A percentile compares a stretch with the other conserved stretches of the same genome.
Evolutionary conservation across 805 yeast species (phyloP).

Genomic region (Yamadazyma takamatsuzukensis): DNA sequence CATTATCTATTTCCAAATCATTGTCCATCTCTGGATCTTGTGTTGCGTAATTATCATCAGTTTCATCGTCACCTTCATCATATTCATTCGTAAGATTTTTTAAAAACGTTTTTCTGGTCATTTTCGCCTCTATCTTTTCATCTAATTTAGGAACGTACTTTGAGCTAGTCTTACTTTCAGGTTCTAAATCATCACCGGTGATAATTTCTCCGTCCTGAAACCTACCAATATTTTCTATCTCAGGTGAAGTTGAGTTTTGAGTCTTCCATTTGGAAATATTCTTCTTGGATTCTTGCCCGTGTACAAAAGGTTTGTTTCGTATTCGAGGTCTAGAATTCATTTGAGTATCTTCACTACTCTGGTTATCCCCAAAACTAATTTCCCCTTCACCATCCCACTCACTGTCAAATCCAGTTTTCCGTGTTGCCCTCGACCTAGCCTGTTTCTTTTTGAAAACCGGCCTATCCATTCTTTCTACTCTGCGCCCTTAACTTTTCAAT

Average conservation of each 20-base stretch:
- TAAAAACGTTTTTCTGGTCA: conserved; percentile 4
- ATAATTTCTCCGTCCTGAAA: conserved; percentile 6
- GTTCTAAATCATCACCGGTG: conserved; percentile 5
- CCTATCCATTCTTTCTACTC: no score
- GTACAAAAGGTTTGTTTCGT: no score
- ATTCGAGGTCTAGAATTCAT: no score
- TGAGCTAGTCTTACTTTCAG: neutral
- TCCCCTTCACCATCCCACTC: no score
- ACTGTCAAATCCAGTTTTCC: no score
- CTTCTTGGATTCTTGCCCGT: neutral
- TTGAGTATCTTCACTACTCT: no score
- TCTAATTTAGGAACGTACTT: conserved; percentile 12
- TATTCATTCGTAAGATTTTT: conserved; percentile 10
- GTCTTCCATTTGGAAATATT: conserved; percentile 2
- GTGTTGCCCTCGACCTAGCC: no score
- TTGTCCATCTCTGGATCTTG: conserved; percentile 8
- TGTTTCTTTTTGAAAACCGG: no score
- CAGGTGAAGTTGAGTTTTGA: neutral
- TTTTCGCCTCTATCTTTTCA: conserved; percentile 1
- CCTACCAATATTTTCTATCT: conserved; percentile 1
- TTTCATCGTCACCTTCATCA: conserved; percentile 9
- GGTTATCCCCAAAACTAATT: no score
- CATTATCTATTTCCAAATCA: conserved; percentile 5
- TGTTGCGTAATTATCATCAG: conserved; percentile 7
- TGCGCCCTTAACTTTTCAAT: neutral